Conservation (phyloP, 768 basidiomycete genomes). For the Suillus clintonianus region DNA sequence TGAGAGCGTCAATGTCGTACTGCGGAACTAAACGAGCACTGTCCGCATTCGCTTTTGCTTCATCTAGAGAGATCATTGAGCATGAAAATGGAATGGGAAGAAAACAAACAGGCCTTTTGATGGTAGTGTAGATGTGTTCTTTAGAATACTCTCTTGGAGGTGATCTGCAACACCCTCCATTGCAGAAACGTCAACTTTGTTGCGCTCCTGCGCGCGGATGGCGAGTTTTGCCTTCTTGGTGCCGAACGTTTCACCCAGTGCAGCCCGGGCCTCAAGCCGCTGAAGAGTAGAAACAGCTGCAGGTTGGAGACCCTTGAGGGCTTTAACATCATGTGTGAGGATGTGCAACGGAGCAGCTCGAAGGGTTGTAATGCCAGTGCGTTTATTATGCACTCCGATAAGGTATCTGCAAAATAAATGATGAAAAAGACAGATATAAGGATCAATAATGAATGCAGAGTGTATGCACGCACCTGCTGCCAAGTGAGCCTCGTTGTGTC, state of each 20-base stretch:
- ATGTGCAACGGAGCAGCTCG: slow-evolving; percentile 70
- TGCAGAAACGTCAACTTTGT: slow-evolving; percentile 84
- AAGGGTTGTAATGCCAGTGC: slow-evolving; percentile 68
- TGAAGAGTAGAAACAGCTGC: slow-evolving; percentile 49
- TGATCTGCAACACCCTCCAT: slow-evolving; percentile 84
- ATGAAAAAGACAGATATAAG: slow-evolving; percentile 4
- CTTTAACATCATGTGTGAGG: slow-evolving; percentile 79
- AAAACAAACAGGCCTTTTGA: slow-evolving; percentile 55
- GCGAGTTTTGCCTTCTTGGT: slow-evolving; percentile 91
- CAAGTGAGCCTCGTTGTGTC: slow-evolving; percentile 48
- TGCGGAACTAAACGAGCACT: slow-evolving; percentile 74
- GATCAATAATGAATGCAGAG: not conserved
- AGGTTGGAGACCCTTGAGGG: slow-evolving; percentile 66
- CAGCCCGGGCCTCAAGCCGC: slow-evolving; percentile 64
- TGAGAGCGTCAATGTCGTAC: slow-evolving; percentile 63
- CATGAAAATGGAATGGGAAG: slow-evolving; percentile 2
- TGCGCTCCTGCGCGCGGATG: slow-evolving; percentile 84
- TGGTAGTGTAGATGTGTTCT: slow-evolving; percentile 67
- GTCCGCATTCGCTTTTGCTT: slow-evolving; percentile 65
- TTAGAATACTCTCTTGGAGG: slow-evolving; percentile 82
- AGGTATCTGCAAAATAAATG: slow-evolving; percentile 59
- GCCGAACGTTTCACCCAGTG: slow-evolving; percentile 92
- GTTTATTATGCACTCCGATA: slow-evolving; percentile 78
- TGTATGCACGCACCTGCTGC: slow-evolving; percentile 62
- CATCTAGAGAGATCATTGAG: slow-evolving; percentile 44